phyloP scores from a whole-genome alignment of 1,284 basidiomycete species.

The Fomitopsis palustris region DNA sequence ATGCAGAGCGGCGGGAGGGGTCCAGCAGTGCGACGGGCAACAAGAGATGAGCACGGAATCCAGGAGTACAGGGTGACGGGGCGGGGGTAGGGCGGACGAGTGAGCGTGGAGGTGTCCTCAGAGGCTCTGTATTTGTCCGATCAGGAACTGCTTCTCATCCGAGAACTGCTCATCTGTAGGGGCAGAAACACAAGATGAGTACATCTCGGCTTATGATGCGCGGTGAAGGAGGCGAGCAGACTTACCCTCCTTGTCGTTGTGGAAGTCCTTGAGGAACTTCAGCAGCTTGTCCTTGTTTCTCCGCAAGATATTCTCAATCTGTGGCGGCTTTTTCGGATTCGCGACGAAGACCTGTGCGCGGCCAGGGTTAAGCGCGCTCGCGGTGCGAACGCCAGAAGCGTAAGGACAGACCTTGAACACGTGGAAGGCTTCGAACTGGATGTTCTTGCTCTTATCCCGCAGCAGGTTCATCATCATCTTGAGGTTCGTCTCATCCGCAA shows the following conservation, averaged over 20 bases:
- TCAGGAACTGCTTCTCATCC: constrained; percentile 96
- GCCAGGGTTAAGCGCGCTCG: not conserved
- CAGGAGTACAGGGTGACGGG: not conserved
- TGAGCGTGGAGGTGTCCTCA: constrained; percentile 31
- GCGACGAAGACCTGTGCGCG: constrained; percentile 87
- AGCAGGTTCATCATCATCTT: constrained; percentile 99
- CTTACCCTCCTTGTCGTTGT: constrained; percentile 95
- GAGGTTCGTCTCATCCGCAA: constrained; percentile 87
- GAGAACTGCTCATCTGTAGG: constrained; percentile 88
- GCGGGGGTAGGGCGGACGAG: not conserved
- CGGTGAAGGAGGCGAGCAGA: constrained; percentile 10
- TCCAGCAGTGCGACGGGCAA: not conserved
- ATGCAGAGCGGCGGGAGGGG: not conserved
- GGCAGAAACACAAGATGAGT: constrained; percentile 4
- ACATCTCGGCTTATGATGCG: not conserved
- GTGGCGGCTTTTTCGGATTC: constrained; percentile 97
- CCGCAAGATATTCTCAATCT: constrained; percentile 88
- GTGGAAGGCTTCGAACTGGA: constrained; percentile 99
- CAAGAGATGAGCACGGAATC: constrained; percentile 1
- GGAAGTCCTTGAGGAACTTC: constrained; percentile 88
- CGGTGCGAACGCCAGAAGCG: not conserved
- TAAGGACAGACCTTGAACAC: constrained; percentile 85
- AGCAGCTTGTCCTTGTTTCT: constrained; percentile 95
- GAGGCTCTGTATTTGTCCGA: constrained; percentile 82
- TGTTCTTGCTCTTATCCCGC: constrained; percentile 97